Evolutionary conservation across 2,329 filamentous ascomycete species (phyloP).

Genomic region (Volutella citrinella): DNA sequence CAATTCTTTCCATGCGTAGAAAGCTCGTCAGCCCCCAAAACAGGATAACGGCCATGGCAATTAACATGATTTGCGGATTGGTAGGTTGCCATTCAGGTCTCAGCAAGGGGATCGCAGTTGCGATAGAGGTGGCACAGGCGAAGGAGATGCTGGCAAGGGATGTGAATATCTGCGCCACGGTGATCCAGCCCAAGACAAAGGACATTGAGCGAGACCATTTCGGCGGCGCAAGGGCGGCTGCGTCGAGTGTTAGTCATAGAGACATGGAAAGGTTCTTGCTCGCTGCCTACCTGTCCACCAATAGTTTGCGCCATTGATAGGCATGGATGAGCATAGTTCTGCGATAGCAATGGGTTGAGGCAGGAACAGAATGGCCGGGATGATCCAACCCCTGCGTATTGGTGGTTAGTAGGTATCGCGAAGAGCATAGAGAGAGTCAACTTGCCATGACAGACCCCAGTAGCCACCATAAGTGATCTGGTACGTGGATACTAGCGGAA

Average conservation of each 20-base stretch:
- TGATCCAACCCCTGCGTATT: slow-evolving; percentile 7
- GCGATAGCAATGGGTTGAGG: slow-evolving; percentile 2
- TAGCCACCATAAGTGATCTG: slow-evolving; percentile 1
- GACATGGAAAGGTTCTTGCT: too few relatives aligned
- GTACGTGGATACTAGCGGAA: background rate
- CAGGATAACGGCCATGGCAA: background rate
- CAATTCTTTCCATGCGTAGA: slow-evolving; percentile 1
- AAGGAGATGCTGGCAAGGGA: background rate
- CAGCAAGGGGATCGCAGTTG: background rate
- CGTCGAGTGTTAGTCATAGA: too few relatives aligned
- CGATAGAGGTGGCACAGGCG: background rate
- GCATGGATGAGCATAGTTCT: slow-evolving; percentile 6
- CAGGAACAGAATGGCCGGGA: slow-evolving; percentile 1
- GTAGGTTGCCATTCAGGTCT: background rate
- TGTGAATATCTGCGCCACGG: background rate
- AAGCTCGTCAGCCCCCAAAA: background rate
- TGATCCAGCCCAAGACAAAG: slow-evolving; percentile 1
- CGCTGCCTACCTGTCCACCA: slow-evolving; percentile 9
- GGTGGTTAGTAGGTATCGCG: too few relatives aligned
- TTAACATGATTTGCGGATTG: slow-evolving; percentile 17
- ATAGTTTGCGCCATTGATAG: slow-evolving; percentile 2
- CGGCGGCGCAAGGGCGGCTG: slow-evolving; percentile 1
- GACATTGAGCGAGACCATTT: background rate
- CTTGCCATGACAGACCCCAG: slow-evolving; percentile 2
- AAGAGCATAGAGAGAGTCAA: too few relatives aligned